A percentile compares a stretch with the other conserved stretches of the same genome.
Evolutionary conservation across 208 protist genomes (phyloP).

Genomic region (Crithidia fasciculata): DNA sequence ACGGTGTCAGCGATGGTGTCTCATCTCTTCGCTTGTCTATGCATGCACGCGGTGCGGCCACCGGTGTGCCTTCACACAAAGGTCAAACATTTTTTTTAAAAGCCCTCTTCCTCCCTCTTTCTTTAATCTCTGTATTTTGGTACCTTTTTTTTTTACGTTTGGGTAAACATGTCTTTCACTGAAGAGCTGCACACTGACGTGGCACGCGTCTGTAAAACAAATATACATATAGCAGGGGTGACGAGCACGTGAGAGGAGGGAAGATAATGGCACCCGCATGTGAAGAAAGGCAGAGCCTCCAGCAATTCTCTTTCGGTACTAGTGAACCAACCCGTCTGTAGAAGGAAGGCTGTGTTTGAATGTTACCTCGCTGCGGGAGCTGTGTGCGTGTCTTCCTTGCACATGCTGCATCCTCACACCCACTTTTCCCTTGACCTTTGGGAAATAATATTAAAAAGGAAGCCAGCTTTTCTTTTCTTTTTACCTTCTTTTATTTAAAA

Average conservation of each 20-base stretch:
- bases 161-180: not conserved
- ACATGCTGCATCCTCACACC: too few species aligned
- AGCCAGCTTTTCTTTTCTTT: not conserved
- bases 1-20: too few species aligned
- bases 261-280: not conserved
- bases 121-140: not conserved
- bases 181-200: not conserved
- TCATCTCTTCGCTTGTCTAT: too few species aligned
- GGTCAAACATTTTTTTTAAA: too few species aligned
- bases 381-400: not conserved
- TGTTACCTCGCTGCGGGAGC: not conserved
- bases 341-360: not conserved
- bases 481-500: not conserved
- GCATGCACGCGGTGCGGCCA: too few species aligned
- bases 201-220: not conserved
- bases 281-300: not conserved
- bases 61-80: too few species aligned
- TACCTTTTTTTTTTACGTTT: not conserved
- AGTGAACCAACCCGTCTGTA: constrained; percentile 16
- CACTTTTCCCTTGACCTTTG: not conserved
- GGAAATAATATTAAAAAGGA: not conserved
- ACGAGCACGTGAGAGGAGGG: not conserved
- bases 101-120: not conserved
- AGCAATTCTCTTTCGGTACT: constrained; percentile 9
- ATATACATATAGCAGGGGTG: not conserved